These are phyloP conservation scores for Chrysoporthe austroafricana DNA, from an alignment of 2,329 filamentous ascomycete genomes.

Conservation along the genomic window DNA sequence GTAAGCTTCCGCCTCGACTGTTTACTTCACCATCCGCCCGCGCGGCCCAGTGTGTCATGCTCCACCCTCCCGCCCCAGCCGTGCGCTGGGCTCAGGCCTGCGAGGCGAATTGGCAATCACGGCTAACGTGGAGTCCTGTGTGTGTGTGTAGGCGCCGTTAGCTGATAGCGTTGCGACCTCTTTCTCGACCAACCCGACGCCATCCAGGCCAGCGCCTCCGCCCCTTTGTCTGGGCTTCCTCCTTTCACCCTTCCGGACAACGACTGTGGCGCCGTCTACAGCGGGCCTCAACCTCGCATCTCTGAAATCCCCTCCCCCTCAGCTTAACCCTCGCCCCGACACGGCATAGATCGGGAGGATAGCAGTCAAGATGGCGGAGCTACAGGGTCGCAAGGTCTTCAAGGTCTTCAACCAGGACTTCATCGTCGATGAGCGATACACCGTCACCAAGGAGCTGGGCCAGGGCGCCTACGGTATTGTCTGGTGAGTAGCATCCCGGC, in stretches of 20 bases:
- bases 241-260: slow-evolving; percentile 15
- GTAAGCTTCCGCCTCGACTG: slow-evolving; percentile 6
- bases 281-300: neutral
- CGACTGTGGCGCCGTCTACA: slow-evolving; percentile 1
- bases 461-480: slow-evolving; percentile 99
- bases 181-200: neutral
- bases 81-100: neutral
- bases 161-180: neutral
- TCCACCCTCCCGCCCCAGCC: neutral
- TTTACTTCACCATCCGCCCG: neutral
- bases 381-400: slow-evolving; percentile 78
- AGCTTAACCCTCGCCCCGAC: neutral
- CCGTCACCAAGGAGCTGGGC: slow-evolving; percentile 96
- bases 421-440: slow-evolving; percentile 96
- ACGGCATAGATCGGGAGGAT: neutral
- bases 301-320: neutral
- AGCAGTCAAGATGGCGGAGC: slow-evolving; percentile 38
- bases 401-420: slow-evolving; percentile 99
- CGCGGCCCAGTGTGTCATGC: neutral
- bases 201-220: neutral
- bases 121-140: neutral
- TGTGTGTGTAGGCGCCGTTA: neutral
- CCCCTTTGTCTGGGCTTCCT: neutral
- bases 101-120: neutral
- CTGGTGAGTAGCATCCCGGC: slow-evolving; percentile 64